Percentiles rank a stretch among this genome's conserved stretches.
Evolutionary conservation across 225 moss, liverwort and hornwort genomes (phyloP).

Genomic region (Rhytidiadelphus loreus): DNA sequence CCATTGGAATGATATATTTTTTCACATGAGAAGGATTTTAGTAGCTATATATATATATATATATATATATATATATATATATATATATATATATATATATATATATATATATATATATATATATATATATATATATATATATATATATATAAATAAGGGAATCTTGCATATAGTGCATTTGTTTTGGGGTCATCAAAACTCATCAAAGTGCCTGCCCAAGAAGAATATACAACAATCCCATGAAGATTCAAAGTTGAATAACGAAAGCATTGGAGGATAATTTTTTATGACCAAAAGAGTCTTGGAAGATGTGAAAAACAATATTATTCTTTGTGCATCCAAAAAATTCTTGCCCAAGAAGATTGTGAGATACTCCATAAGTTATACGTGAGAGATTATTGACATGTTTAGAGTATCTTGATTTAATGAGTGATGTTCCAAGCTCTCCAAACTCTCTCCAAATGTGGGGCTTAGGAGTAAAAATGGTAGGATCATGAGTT

Average conservation of each 20-base stretch:
- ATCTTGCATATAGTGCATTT: background rate
- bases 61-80: too few relatives aligned
- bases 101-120: too few relatives aligned
- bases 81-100: too few relatives aligned
- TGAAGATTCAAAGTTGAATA: background rate
- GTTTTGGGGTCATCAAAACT: background rate
- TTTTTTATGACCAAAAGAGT: background rate
- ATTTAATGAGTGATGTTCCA: background rate
- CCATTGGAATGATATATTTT: too few relatives aligned
- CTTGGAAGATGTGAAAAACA: too few relatives aligned
- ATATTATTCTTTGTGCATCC: too few relatives aligned
- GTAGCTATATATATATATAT: background rate
- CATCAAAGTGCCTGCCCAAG: accelerated
- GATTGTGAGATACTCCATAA: too few relatives aligned
- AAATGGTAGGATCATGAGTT: background rate
- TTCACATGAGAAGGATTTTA: background rate
- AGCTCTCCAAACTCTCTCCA: background rate
- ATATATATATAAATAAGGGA: too few relatives aligned
- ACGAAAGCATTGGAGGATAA: background rate
- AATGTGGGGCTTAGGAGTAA: accelerated
- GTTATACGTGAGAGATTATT: too few relatives aligned
- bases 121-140: too few relatives aligned
- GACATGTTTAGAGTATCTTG: background rate
- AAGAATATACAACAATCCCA: background rate
- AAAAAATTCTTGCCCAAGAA: too few relatives aligned